Base-by-base conservation (phyloP, 345 rosid genomes). In the Corymbia maculata region DNA sequence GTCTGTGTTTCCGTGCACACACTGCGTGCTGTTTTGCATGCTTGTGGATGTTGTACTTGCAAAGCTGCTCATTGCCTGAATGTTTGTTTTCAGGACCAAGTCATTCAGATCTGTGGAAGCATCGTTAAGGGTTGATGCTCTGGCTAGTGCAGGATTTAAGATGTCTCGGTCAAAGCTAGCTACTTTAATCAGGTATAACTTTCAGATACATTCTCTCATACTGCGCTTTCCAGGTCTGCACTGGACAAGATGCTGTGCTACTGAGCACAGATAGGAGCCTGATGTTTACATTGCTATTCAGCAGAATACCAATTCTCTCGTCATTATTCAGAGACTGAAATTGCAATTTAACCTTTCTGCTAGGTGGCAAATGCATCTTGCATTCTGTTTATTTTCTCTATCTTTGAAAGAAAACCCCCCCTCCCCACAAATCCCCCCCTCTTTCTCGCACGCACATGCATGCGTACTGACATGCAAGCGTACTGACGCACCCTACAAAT, bases 131-230 rank as follows among this genome's bases (percentile, higher is more conserved):
- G 94, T 97, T 52, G 99, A 97, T 94, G 99, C 99, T 86, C 89
- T 97, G 51, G 99, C 98, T 87, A 97, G 99, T 94, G 99, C 98
- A n/a, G 99, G 99, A 87, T 97, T 95, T 91, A 97, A 95, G 94
- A 94, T 96, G 87, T 96, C 99, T 52, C 91, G 98, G 87, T 94
- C 99, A 87, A 96, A 97, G 86, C 93, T 97, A 88, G 97, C 94
- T 86, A 92, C 93, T 91, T 89, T 96, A 90, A 97, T 96, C 90
- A 92, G 99, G 99, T 95, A 93, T 19, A 75, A 42, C 47, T 75
- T 61, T n/a, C 57, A 57, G 59, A 11, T 75, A 44, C 84, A 52
- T 51, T 32, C 50, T 57, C 36, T 85, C 70, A 84, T 45, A 64
- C 42, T 28, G 45, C n/a, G 53, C 14, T 32, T 59, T 10, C 42